These are phyloP conservation scores for Coniosporium apollinis DNA, from an alignment of 495 filamentous ascomycete genomes.

Conservation along the genomic window DNA sequence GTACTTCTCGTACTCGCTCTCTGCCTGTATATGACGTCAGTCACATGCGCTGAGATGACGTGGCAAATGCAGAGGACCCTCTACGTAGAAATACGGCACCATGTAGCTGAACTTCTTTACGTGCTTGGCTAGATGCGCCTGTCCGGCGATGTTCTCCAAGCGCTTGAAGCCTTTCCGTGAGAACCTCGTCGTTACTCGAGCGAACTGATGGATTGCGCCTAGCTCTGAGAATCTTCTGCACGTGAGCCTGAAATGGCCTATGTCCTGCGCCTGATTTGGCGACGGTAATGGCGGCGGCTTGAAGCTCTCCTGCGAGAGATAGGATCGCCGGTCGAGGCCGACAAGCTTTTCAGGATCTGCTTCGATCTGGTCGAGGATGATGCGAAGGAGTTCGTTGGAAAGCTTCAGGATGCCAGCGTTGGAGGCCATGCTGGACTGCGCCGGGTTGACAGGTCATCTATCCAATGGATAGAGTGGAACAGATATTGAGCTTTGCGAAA, in stretches of 20 bases:
- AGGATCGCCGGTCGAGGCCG: constrained; percentile 31
- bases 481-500: not conserved
- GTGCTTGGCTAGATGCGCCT: constrained; percentile 37
- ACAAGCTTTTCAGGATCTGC: constrained; percentile 31
- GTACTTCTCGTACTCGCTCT: constrained; percentile 18
- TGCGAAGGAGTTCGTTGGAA: constrained; percentile 43
- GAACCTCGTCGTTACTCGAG: constrained; percentile 43
- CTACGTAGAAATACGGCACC: constrained; percentile 48
- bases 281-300: constrained; percentile 26
- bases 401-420: constrained; percentile 31
- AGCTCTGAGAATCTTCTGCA: constrained; percentile 46
- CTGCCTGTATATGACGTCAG: constrained; percentile 14
- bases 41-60: no score
- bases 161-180: constrained; percentile 38
- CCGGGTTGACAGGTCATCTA: constrained; percentile 6
- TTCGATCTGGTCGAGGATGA: constrained; percentile 37
- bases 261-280: constrained; percentile 26
- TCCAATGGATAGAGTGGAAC: not conserved
- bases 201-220: constrained; percentile 42
- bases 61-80: constrained; percentile 21
- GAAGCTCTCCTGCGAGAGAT: constrained; percentile 40
- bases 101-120: constrained; percentile 57
- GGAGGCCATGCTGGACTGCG: constrained; percentile 14
- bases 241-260: constrained; percentile 38
- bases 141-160: constrained; percentile 32